Conservation (phyloP, 2,329 filamentous ascomycete species). For the Curvularia eragrostidis region DNA sequence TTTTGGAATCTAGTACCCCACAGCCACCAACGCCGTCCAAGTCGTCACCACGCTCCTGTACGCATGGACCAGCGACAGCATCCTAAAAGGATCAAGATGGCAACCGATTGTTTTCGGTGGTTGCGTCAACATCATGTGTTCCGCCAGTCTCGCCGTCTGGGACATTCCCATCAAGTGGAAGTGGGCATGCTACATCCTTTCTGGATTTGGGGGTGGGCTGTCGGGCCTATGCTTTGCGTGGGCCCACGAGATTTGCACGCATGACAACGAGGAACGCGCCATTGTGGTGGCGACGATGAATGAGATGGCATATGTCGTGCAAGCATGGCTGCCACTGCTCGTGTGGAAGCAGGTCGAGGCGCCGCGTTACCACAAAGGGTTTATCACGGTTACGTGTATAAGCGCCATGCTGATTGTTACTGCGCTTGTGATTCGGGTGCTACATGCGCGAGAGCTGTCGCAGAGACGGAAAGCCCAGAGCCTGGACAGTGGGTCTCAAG, state of each 20-base stretch:
- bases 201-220: constrained; percentile 56
- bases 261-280: constrained; percentile 69
- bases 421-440: constrained; percentile 55
- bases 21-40: constrained; percentile 28
- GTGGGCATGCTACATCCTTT: constrained; percentile 68
- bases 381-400: constrained; percentile 54
- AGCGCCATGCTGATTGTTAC: constrained; percentile 56
- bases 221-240: constrained; percentile 61
- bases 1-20: constrained; percentile 24
- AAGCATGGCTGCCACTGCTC: constrained; percentile 72
- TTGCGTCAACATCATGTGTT: constrained; percentile 26
- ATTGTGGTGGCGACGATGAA: constrained; percentile 72
- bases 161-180: constrained; percentile 57
- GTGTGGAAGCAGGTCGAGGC: constrained; percentile 71
- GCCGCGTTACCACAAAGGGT: constrained; percentile 67
- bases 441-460: constrained; percentile 53
- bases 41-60: constrained; percentile 28
- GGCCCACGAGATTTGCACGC: constrained; percentile 62
- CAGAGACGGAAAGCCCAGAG: background rate
- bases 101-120: constrained; percentile 30
- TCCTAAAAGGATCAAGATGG: constrained; percentile 27
- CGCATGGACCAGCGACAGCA: constrained; percentile 31
- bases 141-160: constrained; percentile 25
- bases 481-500: background rate
- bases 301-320: constrained; percentile 71